Conservation (phyloP, 805 yeast species). For the Saccharomyces kudriavzevii region DNA sequence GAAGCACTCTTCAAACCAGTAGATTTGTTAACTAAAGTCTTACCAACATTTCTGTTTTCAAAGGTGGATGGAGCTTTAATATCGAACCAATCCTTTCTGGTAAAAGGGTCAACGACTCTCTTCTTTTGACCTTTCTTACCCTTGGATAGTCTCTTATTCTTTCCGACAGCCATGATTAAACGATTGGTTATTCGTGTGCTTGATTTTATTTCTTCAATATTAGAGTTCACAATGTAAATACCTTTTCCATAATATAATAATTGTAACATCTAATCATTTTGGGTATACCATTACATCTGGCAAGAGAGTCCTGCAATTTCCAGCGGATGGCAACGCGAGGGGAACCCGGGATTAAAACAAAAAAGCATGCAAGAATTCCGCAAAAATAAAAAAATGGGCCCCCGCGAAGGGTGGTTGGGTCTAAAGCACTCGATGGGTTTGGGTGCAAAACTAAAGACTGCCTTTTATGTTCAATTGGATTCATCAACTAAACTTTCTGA, state of each 20-base stretch:
- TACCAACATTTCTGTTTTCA: conserved; percentile 97
- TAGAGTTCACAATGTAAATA: not conserved
- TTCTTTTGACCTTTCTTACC: conserved; percentile 98
- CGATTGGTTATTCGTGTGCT: conserved; percentile 4
- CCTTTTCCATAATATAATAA: not conserved
- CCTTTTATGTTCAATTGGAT: not conserved
- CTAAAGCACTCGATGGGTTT: not conserved
- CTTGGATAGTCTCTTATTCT: conserved; percentile 76
- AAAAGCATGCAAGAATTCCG: not conserved
- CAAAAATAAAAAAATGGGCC: not conserved
- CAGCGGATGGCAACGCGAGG: not conserved
- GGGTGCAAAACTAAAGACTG: not conserved
- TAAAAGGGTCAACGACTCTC: conserved; percentile 98
- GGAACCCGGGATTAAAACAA: not conserved
- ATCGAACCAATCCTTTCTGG: conserved; percentile 98
- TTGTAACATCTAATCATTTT: not conserved
- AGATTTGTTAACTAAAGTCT: conserved; percentile 96
- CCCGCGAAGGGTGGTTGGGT: not conserved
- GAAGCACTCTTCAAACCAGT: conserved; percentile 97
- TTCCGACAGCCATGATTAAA: conserved; percentile 65
- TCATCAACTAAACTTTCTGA: no score
- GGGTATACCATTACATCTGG: not conserved
- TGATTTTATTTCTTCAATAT: not conserved
- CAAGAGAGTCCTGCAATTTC: not conserved
- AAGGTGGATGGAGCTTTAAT: conserved; percentile 98